Evolutionary conservation across 2,329 filamentous ascomycete genomes (phyloP), one percentile per base, ranked within the genome.

Genomic region (Eurotiales sp.): DNA sequence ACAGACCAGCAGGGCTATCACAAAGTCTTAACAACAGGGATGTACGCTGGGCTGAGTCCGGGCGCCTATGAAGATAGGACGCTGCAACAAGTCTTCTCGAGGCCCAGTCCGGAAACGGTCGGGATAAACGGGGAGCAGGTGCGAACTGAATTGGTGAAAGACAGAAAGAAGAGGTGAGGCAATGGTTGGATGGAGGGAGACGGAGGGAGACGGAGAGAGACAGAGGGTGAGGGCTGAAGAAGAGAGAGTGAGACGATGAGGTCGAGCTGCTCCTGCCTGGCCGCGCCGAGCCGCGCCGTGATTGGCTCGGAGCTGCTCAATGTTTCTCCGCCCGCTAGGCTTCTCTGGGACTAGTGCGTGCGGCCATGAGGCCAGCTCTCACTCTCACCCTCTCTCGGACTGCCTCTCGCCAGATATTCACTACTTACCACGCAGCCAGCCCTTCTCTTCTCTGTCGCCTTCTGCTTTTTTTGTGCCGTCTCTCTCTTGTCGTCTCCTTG

Each of bases 251-350:
- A 46, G 19, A n/a, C n/a, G 25, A 39, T 29, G 29, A 14, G 29
- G 43, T 29, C 23, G 21, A 49, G 46, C 22, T 40, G 12, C 15
- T n/a, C n/a, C n/a, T n/a, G n/a, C n/a, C n/a, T n/a, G n/a, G n/a
- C n/a, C n/a, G n/a, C n/a, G n/a, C n/a, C n/a, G n/a, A n/a, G n/a
- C n/a, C n/a, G n/a, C n/a, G n/a, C n/a, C 4, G 15, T 3, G n/a
- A 51, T 54, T 45, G 43, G 17, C 42, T 40, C 59, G 59, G 59
- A 47, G 17, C 61, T 58, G 61, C 41, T 27, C 56, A 63, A 56
- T 36, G 29, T 59, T 56, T 44, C 34, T 62, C 61, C 60, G 60
- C 11, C 7, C 12, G 8, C 45, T 44, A 50, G 6, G 6, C n/a
- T 8, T 5, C 6, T 22, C 8, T 3, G 8, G 41, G 27, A 23